These are phyloP conservation scores for Austropuccinia psidii DNA, from an alignment of 1,284 basidiomycete species.

Conservation along the genomic window DNA sequence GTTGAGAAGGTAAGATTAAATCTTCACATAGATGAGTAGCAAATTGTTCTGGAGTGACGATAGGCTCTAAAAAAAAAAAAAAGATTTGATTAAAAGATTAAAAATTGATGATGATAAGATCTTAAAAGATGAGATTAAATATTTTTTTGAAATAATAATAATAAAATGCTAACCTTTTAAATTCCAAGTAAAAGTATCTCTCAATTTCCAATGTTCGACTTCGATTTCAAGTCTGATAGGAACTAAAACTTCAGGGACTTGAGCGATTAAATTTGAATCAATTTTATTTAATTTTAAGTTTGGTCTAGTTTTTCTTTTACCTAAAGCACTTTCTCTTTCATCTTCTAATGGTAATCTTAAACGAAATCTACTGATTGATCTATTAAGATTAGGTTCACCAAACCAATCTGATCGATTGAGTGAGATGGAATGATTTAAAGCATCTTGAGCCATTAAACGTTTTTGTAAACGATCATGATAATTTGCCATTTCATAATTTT, in stretches of 20 bases:
- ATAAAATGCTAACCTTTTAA: slow-evolving; percentile 60
- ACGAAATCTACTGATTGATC: slow-evolving; percentile 38
- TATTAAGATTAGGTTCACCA: slow-evolving; percentile 39
- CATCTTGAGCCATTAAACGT: background rate
- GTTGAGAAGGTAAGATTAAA: slow-evolving; percentile 62
- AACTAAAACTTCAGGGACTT: slow-evolving; percentile 68
- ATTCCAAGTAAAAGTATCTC: slow-evolving; percentile 98
- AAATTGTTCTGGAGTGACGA: slow-evolving; percentile 80
- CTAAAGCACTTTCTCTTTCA: slow-evolving; percentile 56
- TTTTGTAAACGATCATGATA: background rate
- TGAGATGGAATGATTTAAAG: slow-evolving; percentile 37
- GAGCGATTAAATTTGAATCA: slow-evolving; percentile 56
- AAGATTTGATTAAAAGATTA: slow-evolving; percentile 13
- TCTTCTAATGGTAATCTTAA: slow-evolving; percentile 41
- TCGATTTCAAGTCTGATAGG: slow-evolving; percentile 93
- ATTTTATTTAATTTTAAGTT: slow-evolving; percentile 40
- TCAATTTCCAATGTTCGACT: slow-evolving; percentile 75
- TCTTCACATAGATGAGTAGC: slow-evolving; percentile 87
- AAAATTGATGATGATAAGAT: background rate
- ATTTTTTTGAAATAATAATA: background rate
- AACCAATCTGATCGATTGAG: slow-evolving; percentile 38
- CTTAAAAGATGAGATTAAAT: background rate
- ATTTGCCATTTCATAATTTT: background rate
- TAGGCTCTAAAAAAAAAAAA: slow-evolving; percentile 60
- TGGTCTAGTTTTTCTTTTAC: slow-evolving; percentile 41